Evolutionary conservation across 1,284 basidiomycete genomes (phyloP), one percentile per base, ranked within the genome.

Genomic region (Fomes fomentarius): DNA sequence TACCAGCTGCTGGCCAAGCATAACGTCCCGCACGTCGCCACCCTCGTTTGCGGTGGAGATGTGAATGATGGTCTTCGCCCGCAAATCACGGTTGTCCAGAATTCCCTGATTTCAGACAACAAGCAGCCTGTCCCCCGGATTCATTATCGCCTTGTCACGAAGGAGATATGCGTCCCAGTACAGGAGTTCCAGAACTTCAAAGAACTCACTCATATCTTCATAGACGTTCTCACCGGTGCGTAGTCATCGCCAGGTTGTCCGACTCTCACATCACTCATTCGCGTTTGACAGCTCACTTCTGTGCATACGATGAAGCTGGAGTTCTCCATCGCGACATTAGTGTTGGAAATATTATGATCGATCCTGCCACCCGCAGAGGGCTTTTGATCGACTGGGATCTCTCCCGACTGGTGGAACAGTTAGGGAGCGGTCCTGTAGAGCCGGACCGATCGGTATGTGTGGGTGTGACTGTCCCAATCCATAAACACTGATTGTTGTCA

Each of bases 251-350:
- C n/a, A n/a, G n/a, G n/a, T n/a, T n/a, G n/a, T n/a, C n/a, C n/a
- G n/a, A n/a, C n/a, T n/a, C n/a, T n/a, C n/a, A n/a, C n/a, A 30
- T 30, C 28, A 7, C 28, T 30, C 28, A 30, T n/a, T n/a, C n/a
- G n/a, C n/a, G n/a, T 22, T 21, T 9, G 31, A 2, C 39, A 63
- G 61, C 37, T 15, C 61, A 62, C 25, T 24, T 42, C 9, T 52
- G 50, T 21, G 54, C 54, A 7, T 60, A 53, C 45, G 40, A 24
- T 14, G 49, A 47, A 28, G 61, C 56, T 7, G 47, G 49, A 4
- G 19, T 63, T 24, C 52, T 63, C n/a, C 62, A 63, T 47, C 42
- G 50, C n/a, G 54, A 63, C 39, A 35, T 63, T 45, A 63, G 59
- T 35, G 34, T 28, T 11, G 52, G 38, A 8, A 63, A 61, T 35